Evolutionary conservation across 73 alveolate genomes (phyloP), one percentile per base, ranked within the genome.

Genomic region (Blepharisma japonicum): DNA sequence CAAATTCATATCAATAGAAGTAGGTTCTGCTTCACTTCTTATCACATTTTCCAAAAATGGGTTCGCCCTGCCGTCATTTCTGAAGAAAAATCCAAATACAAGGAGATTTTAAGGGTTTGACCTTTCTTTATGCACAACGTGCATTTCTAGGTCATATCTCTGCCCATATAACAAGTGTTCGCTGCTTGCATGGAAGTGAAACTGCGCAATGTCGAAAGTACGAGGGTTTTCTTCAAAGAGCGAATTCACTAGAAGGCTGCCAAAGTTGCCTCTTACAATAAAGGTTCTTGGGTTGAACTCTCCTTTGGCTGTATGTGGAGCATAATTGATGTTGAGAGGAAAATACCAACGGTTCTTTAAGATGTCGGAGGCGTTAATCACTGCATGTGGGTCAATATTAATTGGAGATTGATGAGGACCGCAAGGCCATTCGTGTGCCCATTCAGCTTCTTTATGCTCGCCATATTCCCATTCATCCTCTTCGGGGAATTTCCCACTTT

Each of bases 111-210:
- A 77, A 20, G 54, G 6, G 23, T 45, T 56, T 42, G 71, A 14
- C 32, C 23, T 4, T 32, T 61, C 77, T 46, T 77, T 72, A 85
- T 87, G 96, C 18, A 90, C 97, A 23, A 94, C 53, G 77, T 94
- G 98, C 83, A 94, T 46, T 84, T 94, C 99, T 6, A 94, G 77
- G 68, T 88, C 95, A 72, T 90, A 87, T 56, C 74, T 83, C 7
- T 82, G 83, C 66, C 90, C 90, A 77, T 92, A 77, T 54, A 92
- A 14, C 55, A 90, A 84, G 77, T 94, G 99, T 54, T 94, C 99
- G 45, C 96, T 81, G 8, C 93, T 88, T 42, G 96, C 88, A 86
- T 94, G 99, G 82, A 92, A 92, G 87, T 92, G 96, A 71, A 92
- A 88, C 71, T 88, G 84, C 54, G 71, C 61, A 8, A 68, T 38